Evolutionary conservation across 1,139 yeast species (phyloP), one percentile per base, ranked within the genome.

Genomic region (Suhomyces wounanorum): DNA sequence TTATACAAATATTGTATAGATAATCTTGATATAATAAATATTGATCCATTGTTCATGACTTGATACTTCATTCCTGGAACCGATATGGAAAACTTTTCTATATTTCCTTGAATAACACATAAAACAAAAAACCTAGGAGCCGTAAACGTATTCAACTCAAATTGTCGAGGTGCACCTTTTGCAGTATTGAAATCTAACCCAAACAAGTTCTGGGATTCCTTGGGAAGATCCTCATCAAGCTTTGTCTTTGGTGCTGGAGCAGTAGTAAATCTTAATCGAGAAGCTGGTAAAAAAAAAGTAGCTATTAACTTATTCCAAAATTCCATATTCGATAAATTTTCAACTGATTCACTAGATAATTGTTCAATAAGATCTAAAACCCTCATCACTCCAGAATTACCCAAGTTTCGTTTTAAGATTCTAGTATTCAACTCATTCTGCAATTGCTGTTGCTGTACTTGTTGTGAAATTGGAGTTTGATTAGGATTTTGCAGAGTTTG

Each of bases 11-110:
- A 83, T 14, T 80, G 76, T 43, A 84, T 66, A 5, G 79, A 70
- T 44, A 86, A 73, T 47, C 84, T 76, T 9, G 89, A 77, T 28
- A 86, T 79, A 44, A 89, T 73, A 51, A 84, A 78, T 0, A 87
- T 82, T 9, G 84, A 77, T 1, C 91, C 91, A 58, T 82, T 82
- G 43, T 84, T 81, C 62, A 87, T 70, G 3, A 85, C 84, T 60
- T 84, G 88, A 45, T 87, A 87, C 54, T 83, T 78, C 35, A 88
- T 67, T 46, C 87, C 83, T 16, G 87, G 87, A 8, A 89, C 78
- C 6, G 79, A 70, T 3, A 88, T 65, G 49, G 82, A 84, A 52
- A 87, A 78, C 44, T 81, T 73, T 6, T 73, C 68, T 3, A 87
- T 81, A 11, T 63, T 65, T 0, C 85, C 83, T n/a, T 80, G 72